Conservation (phyloP, 2,329 filamentous ascomycete species). For the Talaromyces marneffei region DNA sequence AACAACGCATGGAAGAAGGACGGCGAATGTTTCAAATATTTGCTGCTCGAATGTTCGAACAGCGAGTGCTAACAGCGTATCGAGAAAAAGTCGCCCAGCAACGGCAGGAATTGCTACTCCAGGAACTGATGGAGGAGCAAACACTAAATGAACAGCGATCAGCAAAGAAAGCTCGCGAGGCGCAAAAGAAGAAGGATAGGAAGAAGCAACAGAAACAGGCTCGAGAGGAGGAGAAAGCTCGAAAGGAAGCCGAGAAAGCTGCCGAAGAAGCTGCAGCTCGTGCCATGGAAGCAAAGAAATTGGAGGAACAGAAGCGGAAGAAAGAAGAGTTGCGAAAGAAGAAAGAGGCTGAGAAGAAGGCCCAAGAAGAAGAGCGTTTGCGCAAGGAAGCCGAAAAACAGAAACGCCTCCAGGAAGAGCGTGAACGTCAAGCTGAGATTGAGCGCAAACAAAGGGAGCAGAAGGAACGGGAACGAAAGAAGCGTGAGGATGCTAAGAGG, state of each 20-base stretch:
- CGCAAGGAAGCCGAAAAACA: slow-evolving; percentile 81
- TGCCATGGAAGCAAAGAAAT: slow-evolving; percentile 69
- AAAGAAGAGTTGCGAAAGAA: slow-evolving; percentile 88
- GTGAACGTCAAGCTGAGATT: slow-evolving; percentile 75
- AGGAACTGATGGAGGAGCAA: slow-evolving; percentile 84
- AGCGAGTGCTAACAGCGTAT: slow-evolving; percentile 93
- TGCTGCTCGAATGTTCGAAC: slow-evolving; percentile 97
- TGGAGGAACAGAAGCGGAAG: slow-evolving; percentile 73
- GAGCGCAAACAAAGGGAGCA: slow-evolving; percentile 78
- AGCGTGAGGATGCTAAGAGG: slow-evolving; percentile 64
- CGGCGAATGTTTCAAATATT: slow-evolving; percentile 99
- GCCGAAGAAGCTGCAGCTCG: slow-evolving; percentile 74
- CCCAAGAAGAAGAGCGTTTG: slow-evolving; percentile 79
- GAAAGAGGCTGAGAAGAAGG: slow-evolving; percentile 82
- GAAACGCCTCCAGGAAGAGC: slow-evolving; percentile 73
- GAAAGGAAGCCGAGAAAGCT: slow-evolving; percentile 79
- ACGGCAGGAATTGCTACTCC: slow-evolving; percentile 80
- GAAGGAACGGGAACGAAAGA: slow-evolving; percentile 75
- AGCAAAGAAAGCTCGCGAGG: slow-evolving; percentile 88
- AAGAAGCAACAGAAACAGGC: slow-evolving; percentile 81
- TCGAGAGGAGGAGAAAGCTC: slow-evolving; percentile 84
- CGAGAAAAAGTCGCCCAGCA: slow-evolving; percentile 93
- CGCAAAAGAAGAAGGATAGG: slow-evolving; percentile 93
- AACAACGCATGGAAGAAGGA: slow-evolving; percentile 98
- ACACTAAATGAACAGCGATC: slow-evolving; percentile 71